Conservation (phyloP, 441 rosid genomes). For the Populus tomentosa region DNA sequence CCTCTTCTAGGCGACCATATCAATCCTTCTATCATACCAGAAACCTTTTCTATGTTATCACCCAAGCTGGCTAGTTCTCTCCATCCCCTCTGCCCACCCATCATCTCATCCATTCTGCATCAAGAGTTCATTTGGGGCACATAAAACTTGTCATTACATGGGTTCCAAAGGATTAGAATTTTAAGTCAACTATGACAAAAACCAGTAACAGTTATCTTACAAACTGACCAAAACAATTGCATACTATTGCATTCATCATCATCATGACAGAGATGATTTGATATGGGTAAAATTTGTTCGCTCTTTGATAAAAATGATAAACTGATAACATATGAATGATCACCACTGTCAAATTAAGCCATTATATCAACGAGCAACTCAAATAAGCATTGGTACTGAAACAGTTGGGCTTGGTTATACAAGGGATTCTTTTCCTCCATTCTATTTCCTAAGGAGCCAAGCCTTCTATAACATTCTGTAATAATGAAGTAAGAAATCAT, state of each 20-base stretch:
- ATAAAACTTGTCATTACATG: background rate
- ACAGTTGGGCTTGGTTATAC: background rate
- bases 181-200: background rate
- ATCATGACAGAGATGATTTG: too few relatives aligned
- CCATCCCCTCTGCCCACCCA: conserved; percentile 95
- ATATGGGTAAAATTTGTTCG: background rate
- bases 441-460: background rate
- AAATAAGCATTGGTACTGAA: background rate
- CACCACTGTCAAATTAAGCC: background rate
- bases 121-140: background rate
- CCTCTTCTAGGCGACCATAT: conserved; percentile 73
- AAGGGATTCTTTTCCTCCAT: background rate
- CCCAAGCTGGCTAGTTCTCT: conserved; percentile 75
- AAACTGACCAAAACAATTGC: background rate
- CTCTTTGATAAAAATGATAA: background rate
- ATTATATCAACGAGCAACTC: background rate
- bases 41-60: conserved; percentile 67
- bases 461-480: background rate
- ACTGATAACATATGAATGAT: background rate
- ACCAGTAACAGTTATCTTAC: background rate
- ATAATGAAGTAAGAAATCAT: background rate
- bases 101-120: conserved; percentile 93
- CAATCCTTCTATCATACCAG: conserved; percentile 80
- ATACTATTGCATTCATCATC: background rate
- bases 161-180: background rate